Base-by-base conservation (phyloP, 805 yeast genomes). In the Metschnikowia shivogae region DNA sequence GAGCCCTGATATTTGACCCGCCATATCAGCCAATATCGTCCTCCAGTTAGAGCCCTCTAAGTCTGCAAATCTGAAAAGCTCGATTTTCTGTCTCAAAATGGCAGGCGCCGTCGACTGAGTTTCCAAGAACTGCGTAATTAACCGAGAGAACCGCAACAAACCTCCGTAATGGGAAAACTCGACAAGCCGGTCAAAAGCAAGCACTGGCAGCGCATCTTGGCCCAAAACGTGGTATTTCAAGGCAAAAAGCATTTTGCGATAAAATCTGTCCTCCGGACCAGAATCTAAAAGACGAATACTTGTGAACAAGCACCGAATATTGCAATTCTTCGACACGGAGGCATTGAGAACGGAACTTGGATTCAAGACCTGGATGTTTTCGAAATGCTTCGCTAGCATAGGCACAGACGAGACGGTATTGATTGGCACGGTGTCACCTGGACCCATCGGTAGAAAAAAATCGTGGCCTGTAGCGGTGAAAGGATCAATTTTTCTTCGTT, bases 341-440 rank as follows among this genome's bases (percentile, higher is more conserved):
- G 17, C 36, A 9, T 45, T 35, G 14, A 52, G 26, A 3, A 52
- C 47, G 5, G 52, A 43, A 36, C 52, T 50, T 14, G 52, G 54
- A 34, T 57, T 59, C 20, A 56, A 36, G 34, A 55, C 43, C 28
- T 40, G 34, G 11, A 63, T 52, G 5, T 48, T 46, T 28, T 58
- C 56, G 8, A 60, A 49, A 28, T 53, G 46, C 1, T 52, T 36
- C 2, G 55, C 54, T 20, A 64, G 48, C 10, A 45, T 39, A 6
- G 48, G 39, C 10, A 59, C 40, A 0, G 67, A 61, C 28, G 52
- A 48, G 6, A 62, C 44, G 6, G 53, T 29, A 22, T 33, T 40
- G 14, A 51, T 49, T 9, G 44, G 37, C 9, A 51, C 45, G 11
- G 34, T 4, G 13, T 37, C 19, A 9, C 11, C 39, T 36, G 14